Percentiles rank a stretch among this genome's conserved stretches.
Conservation (phyloP, 768 basidiomycete genomes). For the Termitomyces sp. region DNA sequence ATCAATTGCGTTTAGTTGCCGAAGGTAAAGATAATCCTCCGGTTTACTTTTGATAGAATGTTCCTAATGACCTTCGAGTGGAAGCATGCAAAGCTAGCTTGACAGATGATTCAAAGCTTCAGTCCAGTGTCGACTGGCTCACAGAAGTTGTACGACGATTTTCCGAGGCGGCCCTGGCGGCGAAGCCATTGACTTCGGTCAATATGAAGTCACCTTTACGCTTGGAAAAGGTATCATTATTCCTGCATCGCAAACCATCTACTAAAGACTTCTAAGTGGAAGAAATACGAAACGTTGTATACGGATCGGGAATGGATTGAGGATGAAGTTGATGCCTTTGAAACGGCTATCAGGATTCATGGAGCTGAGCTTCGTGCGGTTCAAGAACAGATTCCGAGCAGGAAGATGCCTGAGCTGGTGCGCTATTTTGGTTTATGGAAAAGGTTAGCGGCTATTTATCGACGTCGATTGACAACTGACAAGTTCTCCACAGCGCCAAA, state of each 20-base stretch:
- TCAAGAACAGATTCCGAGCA: conserved; percentile 63
- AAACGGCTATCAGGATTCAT: conserved; percentile 65
- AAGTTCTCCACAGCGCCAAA: conserved; percentile 39
- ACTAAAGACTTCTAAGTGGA: conserved; percentile 49
- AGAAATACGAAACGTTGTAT: conserved; percentile 56
- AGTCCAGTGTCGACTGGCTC: conserved; percentile 71
- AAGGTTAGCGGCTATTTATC: conserved; percentile 38
- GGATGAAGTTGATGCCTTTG: conserved; percentile 69
- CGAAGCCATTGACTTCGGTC: conserved; percentile 52
- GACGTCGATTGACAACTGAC: neutral
- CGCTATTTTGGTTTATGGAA: conserved; percentile 87
- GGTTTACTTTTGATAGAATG: neutral
- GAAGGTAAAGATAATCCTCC: conserved; percentile 39
- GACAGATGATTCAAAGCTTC: conserved; percentile 44
- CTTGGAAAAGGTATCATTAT: conserved; percentile 52
- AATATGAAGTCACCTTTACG: conserved; percentile 56
- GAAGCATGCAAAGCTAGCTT: conserved; percentile 59
- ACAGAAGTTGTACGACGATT: conserved; percentile 70
- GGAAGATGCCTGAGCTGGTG: conserved; percentile 72
- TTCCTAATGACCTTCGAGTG: conserved; percentile 32
- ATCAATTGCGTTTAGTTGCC: conserved; percentile 32
- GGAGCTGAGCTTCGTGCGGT: conserved; percentile 79
- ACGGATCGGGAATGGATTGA: conserved; percentile 67
- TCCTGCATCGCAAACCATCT: neutral
- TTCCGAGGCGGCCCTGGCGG: conserved; percentile 59